Base-by-base conservation (phyloP, 2,329 filamentous ascomycete species). In the Cyclaneusma minus region DNA sequence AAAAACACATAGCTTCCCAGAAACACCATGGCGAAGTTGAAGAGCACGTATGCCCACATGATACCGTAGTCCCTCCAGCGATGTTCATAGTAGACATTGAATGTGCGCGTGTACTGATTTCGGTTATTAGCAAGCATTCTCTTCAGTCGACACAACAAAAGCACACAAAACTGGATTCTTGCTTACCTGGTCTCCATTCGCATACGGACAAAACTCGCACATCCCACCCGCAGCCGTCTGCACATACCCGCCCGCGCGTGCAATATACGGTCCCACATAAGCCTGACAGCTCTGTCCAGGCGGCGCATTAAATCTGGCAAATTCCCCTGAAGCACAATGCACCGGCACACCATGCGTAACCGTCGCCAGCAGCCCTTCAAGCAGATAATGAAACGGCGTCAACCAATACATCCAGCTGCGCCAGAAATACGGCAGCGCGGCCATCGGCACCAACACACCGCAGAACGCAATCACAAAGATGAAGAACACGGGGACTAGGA, bases 391-490 rank as follows among this genome's bases (percentile, higher is more conserved):
- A 47, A 77, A 77, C 0, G 75, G 75, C 0, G 70, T 70, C 9
- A 77, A 52, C 51, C 62, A 68, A 45, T 77, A 77, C 62, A 77
- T 72, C 68, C 66, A 73, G 2, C 47, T 49, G 9, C 55, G 55
- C 74, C 75, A 80, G 44, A 80, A 80, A 2, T 54, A 46, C 0
- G 68, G 67, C 1, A 81, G 48, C 3, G 58, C 57, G 2, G 35
- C 41, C 10, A 67, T 68, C 0, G 74, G 72, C 1, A 80, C 72
- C 7, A 78, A 62, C 5, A 80, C 69, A 30, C 75, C 75, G 44
- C 73, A 79, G 56, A 81, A 81, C 6, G 64, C 64, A 13, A 77
- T 60, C 19, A 79, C 62, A 38, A 80, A 79, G 14, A 73, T 62
- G 52, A 80, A 77, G 49, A 79, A 76, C 4, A 77, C 45, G 0